Conservation (phyloP, 345 rosid species). For the Rhodomyrtus tomentosa region DNA sequence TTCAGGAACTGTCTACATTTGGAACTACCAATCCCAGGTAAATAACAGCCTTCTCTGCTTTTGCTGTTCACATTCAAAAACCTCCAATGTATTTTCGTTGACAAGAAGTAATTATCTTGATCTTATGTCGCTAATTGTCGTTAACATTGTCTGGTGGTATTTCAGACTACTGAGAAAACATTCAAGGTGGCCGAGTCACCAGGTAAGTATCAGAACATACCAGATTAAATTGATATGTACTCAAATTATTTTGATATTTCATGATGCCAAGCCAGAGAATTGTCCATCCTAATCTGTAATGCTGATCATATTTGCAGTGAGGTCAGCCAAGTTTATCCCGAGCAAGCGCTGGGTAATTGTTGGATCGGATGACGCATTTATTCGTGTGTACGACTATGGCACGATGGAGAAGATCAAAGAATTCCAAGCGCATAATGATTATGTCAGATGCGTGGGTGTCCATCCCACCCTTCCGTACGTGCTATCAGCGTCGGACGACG, state of each 20-base stretch:
- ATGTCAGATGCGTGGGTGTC: conserved; percentile 14
- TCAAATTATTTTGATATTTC: background rate
- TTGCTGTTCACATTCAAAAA: too few relatives aligned
- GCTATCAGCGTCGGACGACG: conserved; percentile 23
- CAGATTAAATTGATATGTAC: background rate
- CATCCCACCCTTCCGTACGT: conserved; percentile 19
- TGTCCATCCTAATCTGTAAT: background rate
- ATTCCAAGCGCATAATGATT: conserved; percentile 23
- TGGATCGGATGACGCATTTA: conserved; percentile 19
- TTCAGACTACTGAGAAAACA: conserved; percentile 1
- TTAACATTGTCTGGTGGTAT: background rate
- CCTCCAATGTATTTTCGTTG: background rate
- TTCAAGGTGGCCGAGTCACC: conserved; percentile 2
- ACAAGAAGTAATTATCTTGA: background rate
- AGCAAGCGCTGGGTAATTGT: conserved; percentile 20
- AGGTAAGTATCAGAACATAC: background rate
- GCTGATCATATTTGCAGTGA: conserved; percentile 2
- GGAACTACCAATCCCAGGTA: conserved; percentile 45
- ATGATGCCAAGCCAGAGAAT: background rate
- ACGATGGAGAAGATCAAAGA: conserved; percentile 19
- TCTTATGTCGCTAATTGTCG: background rate
- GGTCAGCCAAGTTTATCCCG: conserved; percentile 24
- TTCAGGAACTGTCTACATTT: conserved; percentile 59
- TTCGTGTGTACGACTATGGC: conserved; percentile 13
- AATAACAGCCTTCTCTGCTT: background rate